Percentiles rank a stretch among this genome's conserved stretches.
phyloP scores from a whole-genome alignment of 2,329 filamentous ascomycete genomes.

The Hymenoscyphus fraxineus region DNA sequence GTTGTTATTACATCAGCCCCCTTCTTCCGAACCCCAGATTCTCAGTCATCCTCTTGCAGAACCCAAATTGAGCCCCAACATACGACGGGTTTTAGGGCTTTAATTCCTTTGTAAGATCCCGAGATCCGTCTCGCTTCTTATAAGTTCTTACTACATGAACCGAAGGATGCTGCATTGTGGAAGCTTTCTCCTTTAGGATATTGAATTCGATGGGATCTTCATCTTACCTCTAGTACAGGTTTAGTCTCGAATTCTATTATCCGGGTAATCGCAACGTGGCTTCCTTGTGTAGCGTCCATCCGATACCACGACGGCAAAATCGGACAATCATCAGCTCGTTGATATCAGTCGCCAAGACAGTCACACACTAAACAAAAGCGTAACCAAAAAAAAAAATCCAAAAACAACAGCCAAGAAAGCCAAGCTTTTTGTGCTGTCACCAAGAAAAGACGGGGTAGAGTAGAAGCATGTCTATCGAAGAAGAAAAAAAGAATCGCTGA shows the following conservation, averaged over 20 bases:
- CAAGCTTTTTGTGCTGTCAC: not conserved
- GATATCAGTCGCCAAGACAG: not conserved
- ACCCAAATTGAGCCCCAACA: not conserved
- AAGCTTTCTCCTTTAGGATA: not conserved
- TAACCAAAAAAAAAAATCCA: not conserved
- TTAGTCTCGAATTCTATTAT: not conserved
- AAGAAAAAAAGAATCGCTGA: no score
- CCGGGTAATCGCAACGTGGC: not conserved
- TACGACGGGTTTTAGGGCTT: not conserved
- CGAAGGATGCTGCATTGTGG: not conserved
- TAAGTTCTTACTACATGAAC: not conserved
- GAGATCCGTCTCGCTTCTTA: not conserved
- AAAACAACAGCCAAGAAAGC: not conserved
- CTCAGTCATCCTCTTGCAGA: not conserved
- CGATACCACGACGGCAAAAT: not conserved
- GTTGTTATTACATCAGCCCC: constrained; percentile 1
- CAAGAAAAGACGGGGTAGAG: no score
- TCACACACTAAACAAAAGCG: not conserved
- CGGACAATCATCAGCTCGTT: not conserved
- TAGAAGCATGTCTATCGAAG: no score
- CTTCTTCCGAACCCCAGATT: not conserved
- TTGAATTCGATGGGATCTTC: not conserved
- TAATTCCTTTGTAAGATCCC: not conserved
- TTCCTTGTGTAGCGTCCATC: not conserved
- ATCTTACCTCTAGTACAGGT: not conserved